Conservation (phyloP, 2,329 filamentous ascomycete species). For the Fusarium torreyae region DNA sequence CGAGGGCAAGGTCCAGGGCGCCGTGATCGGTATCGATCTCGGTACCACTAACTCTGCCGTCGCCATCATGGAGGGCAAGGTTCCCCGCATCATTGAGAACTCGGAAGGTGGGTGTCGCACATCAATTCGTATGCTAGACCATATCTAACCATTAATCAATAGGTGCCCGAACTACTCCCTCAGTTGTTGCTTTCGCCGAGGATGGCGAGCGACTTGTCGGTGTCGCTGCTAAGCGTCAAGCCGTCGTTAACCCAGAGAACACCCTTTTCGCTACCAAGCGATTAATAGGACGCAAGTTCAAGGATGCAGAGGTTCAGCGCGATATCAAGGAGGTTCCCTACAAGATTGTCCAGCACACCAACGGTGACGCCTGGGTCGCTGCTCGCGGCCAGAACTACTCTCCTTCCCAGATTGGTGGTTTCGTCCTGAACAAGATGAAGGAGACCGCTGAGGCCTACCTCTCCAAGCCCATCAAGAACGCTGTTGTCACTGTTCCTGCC, state of each 20-base stretch:
- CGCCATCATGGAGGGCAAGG: slow-evolving; percentile 97
- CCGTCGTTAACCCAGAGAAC: slow-evolving; percentile 98
- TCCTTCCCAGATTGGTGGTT: slow-evolving; percentile 97
- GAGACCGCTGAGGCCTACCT: slow-evolving; percentile 97
- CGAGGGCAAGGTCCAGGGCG: slow-evolving; percentile 85
- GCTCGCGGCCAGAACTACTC: slow-evolving; percentile 96
- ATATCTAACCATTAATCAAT: slow-evolving; percentile 18
- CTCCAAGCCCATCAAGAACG: slow-evolving; percentile 92
- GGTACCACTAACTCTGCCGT: slow-evolving; percentile 99
- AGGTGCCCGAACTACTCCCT: slow-evolving; percentile 68
- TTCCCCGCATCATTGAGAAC: slow-evolving; percentile 97
- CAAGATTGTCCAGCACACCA: slow-evolving; percentile 97
- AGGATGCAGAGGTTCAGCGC: slow-evolving; percentile 91
- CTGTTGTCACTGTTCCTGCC: slow-evolving; percentile 95
- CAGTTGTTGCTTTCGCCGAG: slow-evolving; percentile 94
- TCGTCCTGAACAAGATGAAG: slow-evolving; percentile 98
- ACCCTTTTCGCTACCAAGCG: slow-evolving; percentile 98
- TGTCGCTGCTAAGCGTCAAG: slow-evolving; percentile 98
- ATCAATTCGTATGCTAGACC: slow-evolving; percentile 20
- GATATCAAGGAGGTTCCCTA: slow-evolving; percentile 98
- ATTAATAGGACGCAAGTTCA: slow-evolving; percentile 98
- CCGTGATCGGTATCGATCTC: slow-evolving; percentile 98
- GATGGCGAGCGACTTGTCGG: slow-evolving; percentile 96
- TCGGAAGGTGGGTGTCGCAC: slow-evolving; percentile 77
- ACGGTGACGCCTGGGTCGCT: slow-evolving; percentile 96